Percentiles rank a stretch among this genome's conserved stretches.
Evolutionary conservation across 768 basidiomycete genomes (phyloP).

Genomic region (Atractiella rhizophila): DNA sequence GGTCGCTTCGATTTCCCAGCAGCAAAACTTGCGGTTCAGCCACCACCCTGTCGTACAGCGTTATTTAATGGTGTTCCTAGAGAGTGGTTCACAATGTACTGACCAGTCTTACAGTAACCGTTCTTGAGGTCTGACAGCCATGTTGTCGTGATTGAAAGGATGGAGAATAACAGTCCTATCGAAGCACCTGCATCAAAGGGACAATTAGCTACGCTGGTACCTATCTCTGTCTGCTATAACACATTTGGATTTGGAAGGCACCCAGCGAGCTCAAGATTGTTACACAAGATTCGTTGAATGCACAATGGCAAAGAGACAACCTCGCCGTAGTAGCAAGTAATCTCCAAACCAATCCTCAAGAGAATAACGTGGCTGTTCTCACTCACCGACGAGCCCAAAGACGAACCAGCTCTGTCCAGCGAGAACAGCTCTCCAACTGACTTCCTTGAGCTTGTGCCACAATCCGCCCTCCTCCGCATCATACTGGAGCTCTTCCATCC

Average conservation of each 20-base stretch:
- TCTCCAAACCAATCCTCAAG: too few relatives aligned
- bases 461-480: neutral
- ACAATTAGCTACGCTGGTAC: too few relatives aligned
- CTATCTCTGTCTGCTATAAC: too few relatives aligned
- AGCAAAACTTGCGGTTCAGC: constrained; percentile 93
- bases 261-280: too few relatives aligned
- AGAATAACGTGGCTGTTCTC: too few relatives aligned
- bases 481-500: neutral
- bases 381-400: constrained; percentile 63
- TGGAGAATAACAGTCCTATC: constrained; percentile 79
- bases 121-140: constrained; percentile 97
- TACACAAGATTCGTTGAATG: too few relatives aligned
- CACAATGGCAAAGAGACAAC: too few relatives aligned
- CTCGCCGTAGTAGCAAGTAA: too few relatives aligned
- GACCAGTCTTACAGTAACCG: constrained; percentile 45
- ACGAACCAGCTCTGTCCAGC: constrained; percentile 81
- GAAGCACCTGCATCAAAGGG: constrained; percentile 55
- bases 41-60: constrained; percentile 61
- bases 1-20: constrained; percentile 61
- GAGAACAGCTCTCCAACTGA: constrained; percentile 26
- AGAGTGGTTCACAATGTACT: neutral
- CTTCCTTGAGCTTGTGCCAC: constrained; percentile 10
- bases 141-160: constrained; percentile 81
- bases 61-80: neutral
- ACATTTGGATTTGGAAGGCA: too few relatives aligned